phyloP scores from a whole-genome alignment of 805 yeast genomes.

The Pichia scutulata region DNA sequence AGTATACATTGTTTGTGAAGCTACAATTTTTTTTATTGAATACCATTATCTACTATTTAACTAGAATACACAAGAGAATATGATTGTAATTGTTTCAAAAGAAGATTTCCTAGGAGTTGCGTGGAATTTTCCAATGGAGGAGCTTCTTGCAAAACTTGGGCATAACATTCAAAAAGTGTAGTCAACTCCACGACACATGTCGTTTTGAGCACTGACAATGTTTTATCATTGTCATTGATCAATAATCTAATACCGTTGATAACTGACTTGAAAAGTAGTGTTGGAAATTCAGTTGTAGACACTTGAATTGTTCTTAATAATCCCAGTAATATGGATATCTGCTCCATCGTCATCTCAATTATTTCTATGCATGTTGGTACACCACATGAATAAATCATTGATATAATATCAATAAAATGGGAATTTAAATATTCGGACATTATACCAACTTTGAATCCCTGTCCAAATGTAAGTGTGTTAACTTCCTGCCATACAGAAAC shows the following conservation, averaged over 20 bases:
- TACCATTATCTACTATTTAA: neutral
- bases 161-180: neutral
- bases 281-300: conserved; percentile 4
- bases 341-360: conserved; percentile 51
- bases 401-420: conserved; percentile 54
- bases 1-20: too few species aligned
- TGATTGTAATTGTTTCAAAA: conserved; percentile 1
- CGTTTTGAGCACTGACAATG: conserved; percentile 2
- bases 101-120: neutral
- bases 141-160: neutral
- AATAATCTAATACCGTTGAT: conserved; percentile 6
- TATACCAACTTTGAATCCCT: conserved; percentile 40
- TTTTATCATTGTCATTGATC: conserved; percentile 6
- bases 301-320: conserved; percentile 8
- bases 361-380: conserved; percentile 46
- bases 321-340: conserved; percentile 28
- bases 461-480: conserved; percentile 29
- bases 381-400: conserved; percentile 49
- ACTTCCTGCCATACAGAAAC: conserved; percentile 37
- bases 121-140: conserved; percentile 4
- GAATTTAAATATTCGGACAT: conserved; percentile 46
- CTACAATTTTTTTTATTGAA: neutral
- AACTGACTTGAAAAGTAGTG: conserved; percentile 7
- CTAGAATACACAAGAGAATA: neutral
- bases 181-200: neutral